Conservation (phyloP, 2,329 filamentous ascomycete species). For the Hypoxylon sp. region DNA sequence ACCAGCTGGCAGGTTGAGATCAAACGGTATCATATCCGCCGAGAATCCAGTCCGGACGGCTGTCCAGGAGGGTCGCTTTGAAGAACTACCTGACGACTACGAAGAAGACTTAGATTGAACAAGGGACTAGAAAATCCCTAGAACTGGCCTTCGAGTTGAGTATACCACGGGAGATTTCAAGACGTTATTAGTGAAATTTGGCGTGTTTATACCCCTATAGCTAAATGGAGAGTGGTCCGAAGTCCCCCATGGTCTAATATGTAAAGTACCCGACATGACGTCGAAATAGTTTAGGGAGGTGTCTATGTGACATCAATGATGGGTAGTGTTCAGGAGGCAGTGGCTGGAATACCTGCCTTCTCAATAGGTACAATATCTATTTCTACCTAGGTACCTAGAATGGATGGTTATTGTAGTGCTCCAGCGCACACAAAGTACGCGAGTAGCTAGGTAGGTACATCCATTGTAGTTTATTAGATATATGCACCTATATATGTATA, state of each 20-base stretch:
- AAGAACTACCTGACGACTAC: constrained; percentile 67
- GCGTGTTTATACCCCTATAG: neutral
- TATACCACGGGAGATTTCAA: neutral
- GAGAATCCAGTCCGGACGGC: constrained; percentile 78
- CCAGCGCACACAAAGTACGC: neutral
- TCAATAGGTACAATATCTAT: neutral
- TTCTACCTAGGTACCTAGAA: neutral
- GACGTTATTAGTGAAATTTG: neutral
- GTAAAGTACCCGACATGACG: neutral
- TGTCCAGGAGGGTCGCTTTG: constrained; percentile 73
- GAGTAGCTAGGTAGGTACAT: too few relatives aligned
- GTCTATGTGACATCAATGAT: neutral
- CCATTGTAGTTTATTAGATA: too few relatives aligned
- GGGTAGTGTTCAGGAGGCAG: neutral
- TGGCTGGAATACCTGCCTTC: neutral
- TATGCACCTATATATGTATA: too few relatives aligned
- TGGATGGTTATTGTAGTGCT: neutral
- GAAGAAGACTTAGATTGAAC: constrained; percentile 51
- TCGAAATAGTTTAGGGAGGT: neutral
- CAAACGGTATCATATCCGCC: constrained; percentile 73
- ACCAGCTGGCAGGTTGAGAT: constrained; percentile 49
- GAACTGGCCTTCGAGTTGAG: neutral
- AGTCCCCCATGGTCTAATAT: neutral
- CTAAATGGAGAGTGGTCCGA: neutral
- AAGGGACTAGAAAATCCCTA: neutral